These are phyloP conservation scores for Xerocomus brunneocitrinus DNA, from an alignment of 768 basidiomycete species.

Conservation along the genomic window DNA sequence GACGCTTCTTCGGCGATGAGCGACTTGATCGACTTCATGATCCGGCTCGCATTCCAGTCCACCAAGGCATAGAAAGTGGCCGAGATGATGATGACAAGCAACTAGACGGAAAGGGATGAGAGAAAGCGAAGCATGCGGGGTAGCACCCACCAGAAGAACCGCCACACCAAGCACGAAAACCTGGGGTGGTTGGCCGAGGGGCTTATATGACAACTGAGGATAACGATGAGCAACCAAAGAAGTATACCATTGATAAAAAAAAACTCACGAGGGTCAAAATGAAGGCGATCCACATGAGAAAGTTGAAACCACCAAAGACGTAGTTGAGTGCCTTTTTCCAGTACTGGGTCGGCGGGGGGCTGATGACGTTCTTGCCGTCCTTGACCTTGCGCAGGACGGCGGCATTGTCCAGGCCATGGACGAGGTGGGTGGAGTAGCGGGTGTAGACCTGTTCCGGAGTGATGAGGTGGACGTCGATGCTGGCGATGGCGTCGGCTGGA, in stretches of 20 bases:
- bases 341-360: conserved; percentile 43
- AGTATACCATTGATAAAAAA: conserved; percentile 7
- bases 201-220: conserved; percentile 46
- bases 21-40: conserved; percentile 54
- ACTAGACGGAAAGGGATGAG: conserved; percentile 21
- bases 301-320: conserved; percentile 56
- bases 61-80: conserved; percentile 47
- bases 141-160: conserved; percentile 39
- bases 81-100: conserved; percentile 40
- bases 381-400: conserved; percentile 38
- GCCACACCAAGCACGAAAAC: conserved; percentile 51
- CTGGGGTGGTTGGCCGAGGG: conserved; percentile 41
- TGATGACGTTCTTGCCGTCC: conserved; percentile 46
- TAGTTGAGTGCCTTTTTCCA: conserved; percentile 50
- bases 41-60: conserved; percentile 45
- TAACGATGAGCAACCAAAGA: conserved; percentile 1
- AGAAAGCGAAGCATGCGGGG: background rate
- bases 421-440: conserved; percentile 40
- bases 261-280: conserved; percentile 41
- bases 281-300: conserved; percentile 52
- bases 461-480: conserved; percentile 48
- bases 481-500: conserved; percentile 36
- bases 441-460: conserved; percentile 38
- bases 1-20: conserved; percentile 58
- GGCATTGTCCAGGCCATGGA: conserved; percentile 42